phyloP scores from a whole-genome alignment of 2,329 filamentous ascomycete genomes.

The Talaromyces sp. region DNA sequence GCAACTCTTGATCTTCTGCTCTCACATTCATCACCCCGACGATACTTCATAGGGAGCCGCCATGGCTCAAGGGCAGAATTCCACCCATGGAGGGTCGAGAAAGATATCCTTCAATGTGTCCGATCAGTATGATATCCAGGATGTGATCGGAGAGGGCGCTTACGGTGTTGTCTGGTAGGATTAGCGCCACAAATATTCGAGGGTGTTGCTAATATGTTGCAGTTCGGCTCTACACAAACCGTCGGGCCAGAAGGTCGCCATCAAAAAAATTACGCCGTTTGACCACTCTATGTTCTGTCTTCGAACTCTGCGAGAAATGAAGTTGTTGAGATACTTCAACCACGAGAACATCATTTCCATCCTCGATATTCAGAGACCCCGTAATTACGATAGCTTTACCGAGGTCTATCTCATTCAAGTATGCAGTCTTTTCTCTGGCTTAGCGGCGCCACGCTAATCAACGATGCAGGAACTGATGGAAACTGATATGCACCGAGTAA shows the following conservation, averaged over 20 bases:
- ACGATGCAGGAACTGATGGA: constrained; percentile 84
- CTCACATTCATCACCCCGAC: neutral
- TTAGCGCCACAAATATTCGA: neutral
- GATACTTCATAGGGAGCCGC: constrained; percentile 6
- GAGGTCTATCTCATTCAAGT: constrained; percentile 99
- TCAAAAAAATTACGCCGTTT: constrained; percentile 99
- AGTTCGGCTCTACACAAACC: constrained; percentile 92
- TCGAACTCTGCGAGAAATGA: constrained; percentile 96
- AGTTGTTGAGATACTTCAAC: constrained; percentile 97
- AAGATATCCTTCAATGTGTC: constrained; percentile 99
- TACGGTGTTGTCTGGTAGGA: constrained; percentile 97
- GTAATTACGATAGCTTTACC: constrained; percentile 91
- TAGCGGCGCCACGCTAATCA: neutral
- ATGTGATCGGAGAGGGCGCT: constrained; percentile 97
- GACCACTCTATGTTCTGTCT: constrained; percentile 99
- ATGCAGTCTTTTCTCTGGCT: constrained; percentile 26
- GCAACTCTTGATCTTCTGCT: neutral
- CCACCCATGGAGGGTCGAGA: constrained; percentile 56
- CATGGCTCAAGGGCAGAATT: constrained; percentile 40
- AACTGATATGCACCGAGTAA: constrained; percentile 98
- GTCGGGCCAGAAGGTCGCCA: constrained; percentile 95
- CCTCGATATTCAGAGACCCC: constrained; percentile 95
- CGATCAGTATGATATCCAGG: constrained; percentile 98
- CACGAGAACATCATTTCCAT: constrained; percentile 99
- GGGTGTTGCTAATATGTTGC: constrained; percentile 43